phyloP scores from a whole-genome alignment of 1,284 basidiomycete genomes.

The Ustilago nuda region DNA sequence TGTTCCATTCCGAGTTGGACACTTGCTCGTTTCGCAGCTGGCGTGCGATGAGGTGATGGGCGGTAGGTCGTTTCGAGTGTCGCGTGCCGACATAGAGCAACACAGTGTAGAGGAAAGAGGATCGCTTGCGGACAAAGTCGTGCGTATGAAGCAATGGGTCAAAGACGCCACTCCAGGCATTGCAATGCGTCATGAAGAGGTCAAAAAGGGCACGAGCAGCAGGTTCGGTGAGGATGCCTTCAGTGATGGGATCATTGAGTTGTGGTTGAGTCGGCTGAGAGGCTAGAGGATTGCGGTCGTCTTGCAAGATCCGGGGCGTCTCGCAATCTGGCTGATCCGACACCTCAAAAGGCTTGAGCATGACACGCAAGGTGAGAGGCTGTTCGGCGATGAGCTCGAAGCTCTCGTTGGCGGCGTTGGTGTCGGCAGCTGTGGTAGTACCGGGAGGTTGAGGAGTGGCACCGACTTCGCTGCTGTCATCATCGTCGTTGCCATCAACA shows the following conservation, averaged over 20 bases:
- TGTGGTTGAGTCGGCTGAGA: slow-evolving; percentile 27
- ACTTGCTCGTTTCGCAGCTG: slow-evolving; percentile 30
- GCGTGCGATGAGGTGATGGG: slow-evolving; percentile 42
- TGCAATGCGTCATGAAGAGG: slow-evolving; percentile 45
- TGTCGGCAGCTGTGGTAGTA: slow-evolving; percentile 24
- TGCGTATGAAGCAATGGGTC: slow-evolving; percentile 47
- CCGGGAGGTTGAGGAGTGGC: slow-evolving; percentile 36
- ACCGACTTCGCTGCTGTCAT: slow-evolving; percentile 28
- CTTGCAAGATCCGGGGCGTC: slow-evolving; percentile 29
- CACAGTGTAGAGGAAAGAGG: slow-evolving; percentile 53
- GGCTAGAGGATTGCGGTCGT: slow-evolving; percentile 36
- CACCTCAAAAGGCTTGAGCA: slow-evolving; percentile 55
- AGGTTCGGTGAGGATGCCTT: slow-evolving; percentile 41
- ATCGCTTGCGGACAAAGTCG: slow-evolving; percentile 53
- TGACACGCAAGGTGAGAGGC: slow-evolving; percentile 44
- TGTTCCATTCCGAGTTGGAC: slow-evolving; percentile 28
- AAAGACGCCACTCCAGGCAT: slow-evolving; percentile 39
- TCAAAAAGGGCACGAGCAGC: slow-evolving; percentile 49
- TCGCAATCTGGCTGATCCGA: slow-evolving; percentile 42
- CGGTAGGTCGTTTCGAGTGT: slow-evolving; percentile 32
- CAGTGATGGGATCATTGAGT: slow-evolving; percentile 45
- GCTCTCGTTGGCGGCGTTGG: slow-evolving; percentile 48
- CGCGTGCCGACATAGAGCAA: slow-evolving; percentile 42
- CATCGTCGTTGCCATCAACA: slow-evolving; percentile 35
- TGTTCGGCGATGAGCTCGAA: slow-evolving; percentile 55